Base-by-base conservation (phyloP, 192 early-diverging fungal genomes). In the Entomortierella lignicola region DNA sequence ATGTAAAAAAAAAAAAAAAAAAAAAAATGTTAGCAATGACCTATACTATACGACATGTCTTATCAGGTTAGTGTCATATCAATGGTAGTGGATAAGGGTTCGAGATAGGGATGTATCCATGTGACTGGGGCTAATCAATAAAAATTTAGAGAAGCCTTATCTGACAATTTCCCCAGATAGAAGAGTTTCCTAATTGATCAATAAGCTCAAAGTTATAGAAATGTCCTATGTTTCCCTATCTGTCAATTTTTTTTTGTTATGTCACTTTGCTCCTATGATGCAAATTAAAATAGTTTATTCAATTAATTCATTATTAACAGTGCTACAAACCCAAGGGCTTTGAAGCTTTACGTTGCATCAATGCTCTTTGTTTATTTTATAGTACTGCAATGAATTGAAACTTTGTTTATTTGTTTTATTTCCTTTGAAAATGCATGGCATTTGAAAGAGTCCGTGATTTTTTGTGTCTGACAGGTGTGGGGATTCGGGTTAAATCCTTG, bases 221-320 rank as follows among this genome's bases (percentile, higher is more conserved):
- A 13, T 25, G 34, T 39, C 59, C 42, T 27, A 60, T 60, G 59
- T 44, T 43, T 60, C 43, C 59, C 59, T 60, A 60, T 60, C 59
- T 44, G 25, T 29, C 2, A 47, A 47, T 47, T 47, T 47, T 20
- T 20, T 20, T 12, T 47, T 47, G 5, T 11, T 47, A 3, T 20
- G 17, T 47, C 17, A 20, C 12, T 47, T 47, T 15, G n/a, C n/a
- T n/a, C n/a, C n/a, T n/a, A n/a, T n/a, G n/a, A n/a, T n/a, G n/a
- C n/a, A n/a, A n/a, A n/a, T n/a, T n/a, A n/a, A n/a, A n/a, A n/a
- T n/a, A 47, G 17, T 47, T 20, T 15, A 15, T 11, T 47, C 44
- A 12, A 47, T 47, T 5, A 47, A 4, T 4, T 7, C 10, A 37
- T 7, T 37, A 37, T 37, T 37, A 4, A 37, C 34, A 37, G 4